These are phyloP conservation scores for Acanthamoeba triangularis DNA, from an alignment of 208 protist species.

Conservation along the genomic window DNA sequence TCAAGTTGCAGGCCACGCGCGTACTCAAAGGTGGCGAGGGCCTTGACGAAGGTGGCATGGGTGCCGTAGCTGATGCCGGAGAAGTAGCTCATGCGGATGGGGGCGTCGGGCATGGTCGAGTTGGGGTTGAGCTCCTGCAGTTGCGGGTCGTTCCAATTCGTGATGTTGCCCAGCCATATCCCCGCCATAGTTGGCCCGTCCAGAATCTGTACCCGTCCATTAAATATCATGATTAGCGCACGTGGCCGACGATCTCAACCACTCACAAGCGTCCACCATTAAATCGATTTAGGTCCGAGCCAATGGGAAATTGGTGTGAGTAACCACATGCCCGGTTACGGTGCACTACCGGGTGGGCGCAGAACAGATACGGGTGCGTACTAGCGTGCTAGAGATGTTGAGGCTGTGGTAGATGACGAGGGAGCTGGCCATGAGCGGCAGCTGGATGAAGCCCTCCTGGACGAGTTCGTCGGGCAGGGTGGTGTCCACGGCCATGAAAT, in stretches of 20 bases:
- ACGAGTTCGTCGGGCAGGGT: background rate
- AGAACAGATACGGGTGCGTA: background rate
- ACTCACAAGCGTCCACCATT: background rate
- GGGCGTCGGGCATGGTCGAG: background rate
- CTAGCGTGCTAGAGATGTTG: background rate
- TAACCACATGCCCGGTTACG: background rate
- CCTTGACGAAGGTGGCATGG: conserved; percentile 23
- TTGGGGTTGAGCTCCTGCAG: conserved; percentile 25
- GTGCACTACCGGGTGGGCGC: too few species aligned
- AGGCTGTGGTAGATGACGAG: conserved; percentile 39
- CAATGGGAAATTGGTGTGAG: too few species aligned
- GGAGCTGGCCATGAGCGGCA: conserved; percentile 20
- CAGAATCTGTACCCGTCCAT: background rate
- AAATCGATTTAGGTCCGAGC: background rate
- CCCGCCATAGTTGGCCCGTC: background rate
- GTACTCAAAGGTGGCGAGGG: conserved; percentile 21
- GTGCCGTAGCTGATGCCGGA: background rate
- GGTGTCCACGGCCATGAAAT: conserved; percentile 24
- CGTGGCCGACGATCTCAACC: background rate
- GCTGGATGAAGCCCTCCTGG: conserved; percentile 5
- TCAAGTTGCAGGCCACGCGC: background rate
- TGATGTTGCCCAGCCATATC: background rate
- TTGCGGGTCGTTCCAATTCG: background rate
- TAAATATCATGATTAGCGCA: background rate
- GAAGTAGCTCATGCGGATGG: conserved; percentile 42